phyloP scores from a whole-genome alignment of 768 basidiomycete genomes.

The Tulasnella sp. region DNA sequence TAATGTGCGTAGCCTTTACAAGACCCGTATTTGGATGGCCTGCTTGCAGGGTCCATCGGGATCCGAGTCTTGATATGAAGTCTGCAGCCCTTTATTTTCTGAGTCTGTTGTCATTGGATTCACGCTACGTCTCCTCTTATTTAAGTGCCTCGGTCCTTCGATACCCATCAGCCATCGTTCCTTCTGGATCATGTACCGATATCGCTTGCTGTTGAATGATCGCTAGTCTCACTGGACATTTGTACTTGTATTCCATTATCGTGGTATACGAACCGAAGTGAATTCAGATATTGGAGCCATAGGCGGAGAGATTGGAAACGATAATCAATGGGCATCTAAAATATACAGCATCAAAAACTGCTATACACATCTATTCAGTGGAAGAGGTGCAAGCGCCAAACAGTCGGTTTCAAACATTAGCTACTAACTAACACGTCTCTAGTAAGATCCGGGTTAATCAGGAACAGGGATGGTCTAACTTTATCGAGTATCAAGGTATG shows the following conservation, averaged over 20 bases:
- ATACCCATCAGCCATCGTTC: not conserved
- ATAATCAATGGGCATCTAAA: not conserved
- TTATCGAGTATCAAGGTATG: constrained; percentile 24
- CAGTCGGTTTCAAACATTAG: not conserved
- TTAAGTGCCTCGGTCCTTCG: not conserved
- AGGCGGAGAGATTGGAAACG: not conserved
- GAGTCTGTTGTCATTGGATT: not conserved
- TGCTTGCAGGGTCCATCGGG: constrained; percentile 41
- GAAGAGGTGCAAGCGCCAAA: not conserved
- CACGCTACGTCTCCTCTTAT: not conserved
- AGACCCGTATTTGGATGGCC: constrained; percentile 95
- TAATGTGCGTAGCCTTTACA: constrained; percentile 61
- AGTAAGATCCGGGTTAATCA: not conserved
- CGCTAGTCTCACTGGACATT: not conserved
- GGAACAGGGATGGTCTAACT: not conserved
- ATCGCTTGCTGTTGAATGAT: not conserved
- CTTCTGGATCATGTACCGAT: not conserved
- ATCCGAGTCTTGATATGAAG: constrained; percentile 28
- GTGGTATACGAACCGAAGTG: not conserved
- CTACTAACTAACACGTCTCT: not conserved
- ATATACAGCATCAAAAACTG: not conserved
- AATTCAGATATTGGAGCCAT: not conserved
- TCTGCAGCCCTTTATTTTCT: not conserved
- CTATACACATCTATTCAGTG: not conserved
- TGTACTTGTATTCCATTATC: not conserved